Evolutionary conservation across 2,329 filamentous ascomycete genomes (phyloP), one percentile per base, ranked within the genome.

Genomic region (Cladosporium sp.): DNA sequence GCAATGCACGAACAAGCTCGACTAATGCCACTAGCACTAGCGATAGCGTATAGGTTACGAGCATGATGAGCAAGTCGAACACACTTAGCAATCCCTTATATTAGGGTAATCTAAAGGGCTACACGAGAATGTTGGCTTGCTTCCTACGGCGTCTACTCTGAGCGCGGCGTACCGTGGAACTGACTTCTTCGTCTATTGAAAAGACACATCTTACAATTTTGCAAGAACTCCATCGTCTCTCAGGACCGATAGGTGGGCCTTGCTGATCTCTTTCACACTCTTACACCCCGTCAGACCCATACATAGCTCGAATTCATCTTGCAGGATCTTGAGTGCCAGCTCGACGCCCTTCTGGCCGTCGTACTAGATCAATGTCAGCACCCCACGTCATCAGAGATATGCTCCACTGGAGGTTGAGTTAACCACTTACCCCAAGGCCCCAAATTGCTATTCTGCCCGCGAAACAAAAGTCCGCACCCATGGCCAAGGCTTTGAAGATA

Each of bases 211-310:
- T 12, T 37, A 37, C 35, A 37, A n/a, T 15, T 37, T 37, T 13
- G 35, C 13, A 4, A 37, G 35, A 4, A 37, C 35, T 8, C 35
- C 35, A 37, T 37, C n/a, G 13, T 5, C 5, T 13, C n/a, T 8
- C 13, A 37, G n/a, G 35, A 37, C 35, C 13, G 35, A 37, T 15
- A 37, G n/a, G n/a, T 37, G 35, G n/a, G 8, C 58, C 61, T 85
- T 83, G 0, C 89, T 87, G 56, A 97, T 77, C 58, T 96, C 84
- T 50, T 83, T 81, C 10, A 96, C 79, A 56, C 77, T 87, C 71
- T 88, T 84, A 1, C 84, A 91, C 7, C 93, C 93, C 19, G 97
- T 78, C 44, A 89, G 72, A 47, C 84, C 78, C 83, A 89, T 87
- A 53, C 82, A 81, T 3, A 85, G 88, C 69, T 84, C 82, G 7